Conservation (phyloP, 2,329 filamentous ascomycete genomes). For the Diaporthe destruens region DNA sequence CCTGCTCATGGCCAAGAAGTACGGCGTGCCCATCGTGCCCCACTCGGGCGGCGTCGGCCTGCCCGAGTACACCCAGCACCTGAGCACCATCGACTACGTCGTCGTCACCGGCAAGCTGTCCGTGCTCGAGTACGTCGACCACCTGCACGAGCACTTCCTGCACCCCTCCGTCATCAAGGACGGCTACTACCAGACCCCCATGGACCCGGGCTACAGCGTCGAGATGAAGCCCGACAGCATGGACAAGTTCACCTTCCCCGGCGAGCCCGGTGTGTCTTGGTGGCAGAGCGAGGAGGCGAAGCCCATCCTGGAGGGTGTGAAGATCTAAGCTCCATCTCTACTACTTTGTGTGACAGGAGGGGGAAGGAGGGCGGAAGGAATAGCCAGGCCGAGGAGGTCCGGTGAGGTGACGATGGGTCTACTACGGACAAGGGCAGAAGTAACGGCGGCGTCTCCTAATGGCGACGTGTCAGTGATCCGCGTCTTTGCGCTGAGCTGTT, state of each 20-base stretch:
- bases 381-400: constrained; percentile 39
- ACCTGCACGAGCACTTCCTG: constrained; percentile 93
- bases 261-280: constrained; percentile 83
- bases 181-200: constrained; percentile 89
- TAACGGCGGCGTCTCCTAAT: constrained; percentile 51
- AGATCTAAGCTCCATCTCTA: constrained; percentile 57
- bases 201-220: constrained; percentile 86
- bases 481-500: constrained; percentile 38
- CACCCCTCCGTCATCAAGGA: constrained; percentile 84
- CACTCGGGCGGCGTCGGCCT: constrained; percentile 91
- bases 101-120: constrained; percentile 84
- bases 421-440: constrained; percentile 49
- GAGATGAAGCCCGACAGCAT: constrained; percentile 94
- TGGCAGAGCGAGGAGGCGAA: constrained; percentile 87
- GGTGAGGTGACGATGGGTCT: constrained; percentile 38
- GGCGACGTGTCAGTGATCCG: constrained; percentile 40
- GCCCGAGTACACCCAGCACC: constrained; percentile 93
- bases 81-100: constrained; percentile 94
- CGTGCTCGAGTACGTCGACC: constrained; percentile 91
- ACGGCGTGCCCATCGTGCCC: constrained; percentile 84
- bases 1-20: constrained; percentile 85
- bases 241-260: constrained; percentile 82
- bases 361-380: constrained; percentile 31
- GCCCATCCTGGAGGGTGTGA: constrained; percentile 75
- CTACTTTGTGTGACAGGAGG: background rate